Evolutionary conservation across 352 stramenopile genomes (phyloP).

Genomic region (Thraustotheca clavata): DNA sequence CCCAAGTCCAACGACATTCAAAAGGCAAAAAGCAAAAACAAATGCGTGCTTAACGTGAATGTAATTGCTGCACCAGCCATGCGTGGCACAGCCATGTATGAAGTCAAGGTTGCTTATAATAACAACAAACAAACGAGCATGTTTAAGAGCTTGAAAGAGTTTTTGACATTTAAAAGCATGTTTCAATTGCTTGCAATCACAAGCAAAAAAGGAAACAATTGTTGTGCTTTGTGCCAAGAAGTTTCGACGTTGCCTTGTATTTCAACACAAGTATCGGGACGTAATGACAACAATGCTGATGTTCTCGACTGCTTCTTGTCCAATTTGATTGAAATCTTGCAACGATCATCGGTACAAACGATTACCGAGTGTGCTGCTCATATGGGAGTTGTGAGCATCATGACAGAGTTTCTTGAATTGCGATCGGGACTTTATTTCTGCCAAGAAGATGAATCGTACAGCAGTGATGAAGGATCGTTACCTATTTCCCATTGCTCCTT

Average conservation of each 20-base stretch:
- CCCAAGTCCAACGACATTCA: not conserved
- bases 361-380: slow-evolving; percentile 54
- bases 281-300: slow-evolving; percentile 3
- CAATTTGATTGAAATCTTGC: slow-evolving; percentile 46
- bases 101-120: slow-evolving; percentile 68
- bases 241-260: not conserved
- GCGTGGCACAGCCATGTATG: slow-evolving; percentile 69
- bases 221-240: slow-evolving; percentile 14
- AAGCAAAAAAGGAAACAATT: slow-evolving; percentile 10
- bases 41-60: slow-evolving; percentile 37
- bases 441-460: slow-evolving; percentile 27
- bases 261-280: slow-evolving; percentile 14
- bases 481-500: slow-evolving; percentile 62
- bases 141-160: slow-evolving; percentile 76
- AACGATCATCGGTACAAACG: slow-evolving; percentile 29
- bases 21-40: slow-evolving; percentile 9
- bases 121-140: slow-evolving; percentile 65
- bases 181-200: slow-evolving; percentile 17
- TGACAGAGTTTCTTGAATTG: slow-evolving; percentile 79
- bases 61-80: slow-evolving; percentile 59
- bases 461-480: slow-evolving; percentile 17
- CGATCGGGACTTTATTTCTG: slow-evolving; percentile 71
- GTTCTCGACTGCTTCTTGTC: slow-evolving; percentile 16
- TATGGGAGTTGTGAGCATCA: slow-evolving; percentile 68
- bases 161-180: slow-evolving; percentile 29